phyloP scores from a whole-genome alignment of 306 rosid genomes.

The Castanea crenata region DNA sequence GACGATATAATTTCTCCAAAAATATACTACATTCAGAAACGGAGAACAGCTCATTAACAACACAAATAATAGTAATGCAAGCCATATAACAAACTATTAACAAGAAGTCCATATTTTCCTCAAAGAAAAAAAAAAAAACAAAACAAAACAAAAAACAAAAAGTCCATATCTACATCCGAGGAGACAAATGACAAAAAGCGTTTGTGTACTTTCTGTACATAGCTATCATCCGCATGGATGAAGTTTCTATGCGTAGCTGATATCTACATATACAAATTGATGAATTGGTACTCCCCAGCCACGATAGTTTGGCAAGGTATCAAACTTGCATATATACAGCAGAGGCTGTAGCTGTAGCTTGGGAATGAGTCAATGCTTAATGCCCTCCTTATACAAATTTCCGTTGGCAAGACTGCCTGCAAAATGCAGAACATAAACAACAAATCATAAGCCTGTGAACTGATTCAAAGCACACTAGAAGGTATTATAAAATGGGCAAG shows the following conservation, averaged over 20 bases:
- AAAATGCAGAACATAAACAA: background rate
- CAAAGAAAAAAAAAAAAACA: no score
- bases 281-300: background rate
- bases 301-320: background rate
- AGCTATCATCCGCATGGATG: background rate
- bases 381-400: background rate
- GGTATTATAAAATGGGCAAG: background rate
- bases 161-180: no score
- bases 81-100: no score
- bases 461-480: background rate
- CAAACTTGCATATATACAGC: background rate
- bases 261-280: background rate
- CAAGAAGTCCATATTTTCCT: no score
- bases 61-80: no score
- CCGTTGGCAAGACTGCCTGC: constrained; percentile 12
- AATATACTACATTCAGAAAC: no score
- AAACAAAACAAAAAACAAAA: no score
- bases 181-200: no score
- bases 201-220: no score
- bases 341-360: background rate
- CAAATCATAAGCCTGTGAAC: background rate
- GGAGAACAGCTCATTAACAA: no score
- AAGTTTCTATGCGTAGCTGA: background rate
- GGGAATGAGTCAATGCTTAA: background rate
- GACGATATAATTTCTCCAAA: no score